These are phyloP conservation scores for Aspergillus nidulans DNA, from an alignment of 495 filamentous ascomycete genomes.

Conservation along the genomic window DNA sequence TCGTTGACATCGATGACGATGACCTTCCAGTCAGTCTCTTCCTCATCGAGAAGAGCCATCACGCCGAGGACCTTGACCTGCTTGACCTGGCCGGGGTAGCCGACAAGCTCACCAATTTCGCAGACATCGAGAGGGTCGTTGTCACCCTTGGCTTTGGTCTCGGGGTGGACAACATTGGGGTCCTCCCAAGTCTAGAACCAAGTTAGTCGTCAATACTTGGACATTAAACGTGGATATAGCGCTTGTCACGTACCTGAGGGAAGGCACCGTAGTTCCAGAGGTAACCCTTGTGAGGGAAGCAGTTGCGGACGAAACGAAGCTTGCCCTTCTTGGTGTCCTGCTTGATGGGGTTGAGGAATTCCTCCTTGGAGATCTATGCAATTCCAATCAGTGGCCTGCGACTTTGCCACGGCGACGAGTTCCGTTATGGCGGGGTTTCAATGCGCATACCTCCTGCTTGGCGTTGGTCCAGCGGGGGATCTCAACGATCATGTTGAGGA, in stretches of 20 bases:
- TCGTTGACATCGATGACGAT: constrained; percentile 99
- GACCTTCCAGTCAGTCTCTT: constrained; percentile 99
- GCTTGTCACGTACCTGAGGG: constrained; percentile 66
- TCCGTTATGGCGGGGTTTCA: constrained; percentile 6
- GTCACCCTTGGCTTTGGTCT: constrained; percentile 99
- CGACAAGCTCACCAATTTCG: constrained; percentile 98
- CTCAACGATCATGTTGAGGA: constrained; percentile 99
- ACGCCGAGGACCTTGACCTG: constrained; percentile 99
- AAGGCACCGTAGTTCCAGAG: constrained; percentile 99
- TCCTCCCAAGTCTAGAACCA: constrained; percentile 90
- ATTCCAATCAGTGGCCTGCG: constrained; percentile 8
- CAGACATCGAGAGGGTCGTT: constrained; percentile 99
- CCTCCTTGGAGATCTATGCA: constrained; percentile 83
- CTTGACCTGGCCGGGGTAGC: constrained; percentile 92
- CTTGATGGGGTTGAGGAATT: constrained; percentile 96
- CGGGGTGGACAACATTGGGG: constrained; percentile 88
- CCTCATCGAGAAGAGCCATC: constrained; percentile 98
- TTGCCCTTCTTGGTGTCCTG: constrained; percentile 55
- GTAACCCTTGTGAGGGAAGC: constrained; percentile 99
- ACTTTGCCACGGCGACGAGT: constrained; percentile 1
- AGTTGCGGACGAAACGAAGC: constrained; percentile 96
- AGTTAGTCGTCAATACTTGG: no score
- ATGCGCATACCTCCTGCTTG: constrained; percentile 79
- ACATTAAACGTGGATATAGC: not conserved
- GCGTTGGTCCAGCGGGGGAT: constrained; percentile 99